Evolutionary conservation across 352 stramenopile species (phyloP), one percentile per base, ranked within the genome.

Genomic region (Pythium insidiosum): DNA sequence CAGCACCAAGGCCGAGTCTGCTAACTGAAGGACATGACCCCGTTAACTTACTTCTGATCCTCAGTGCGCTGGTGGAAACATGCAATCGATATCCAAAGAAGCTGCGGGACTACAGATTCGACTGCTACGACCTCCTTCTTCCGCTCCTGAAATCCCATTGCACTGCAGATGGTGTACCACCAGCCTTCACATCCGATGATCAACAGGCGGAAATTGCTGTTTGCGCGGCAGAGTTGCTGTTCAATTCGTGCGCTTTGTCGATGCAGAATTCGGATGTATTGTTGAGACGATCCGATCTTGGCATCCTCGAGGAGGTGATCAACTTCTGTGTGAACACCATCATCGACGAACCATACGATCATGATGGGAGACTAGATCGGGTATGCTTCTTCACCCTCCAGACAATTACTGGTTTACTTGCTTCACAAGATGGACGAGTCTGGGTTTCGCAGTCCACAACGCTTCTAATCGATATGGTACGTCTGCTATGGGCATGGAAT

Each of bases 401-500:
- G 50, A 92, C 79, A 5, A 68, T 89, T 24, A 82, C 79, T 5
- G 68, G 66, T 2, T 49, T 94, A 15, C 36, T 85, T 28, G 68
- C 74, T 3, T 88, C 70, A 6, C 45, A 63, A 13, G 52, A 43
- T 18, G 77, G 77, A 15, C 61, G 71, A n/a, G 48, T 65, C 20
- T 92, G 79, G 78, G 73, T 91, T 16, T 54, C 59, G 1, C 41
- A 66, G 3, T 80, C 75, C 20, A 68, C 60, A 16, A 88, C 71
- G 10, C 49, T 94, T 6, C 42, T 86, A 23, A 49, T 79, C 19
- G 80, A 94, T 38, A 75, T 89, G 61, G 66, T 71, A 37, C 76
- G 65, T 4, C 58, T 90, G 30, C 36, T 92, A 7, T 92, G 79
- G 79, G 40, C 84, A 12, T 91, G 74, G 76, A 84, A 86, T 25